Base-by-base conservation (phyloP, 805 yeast species). In the Yamadazyma sp. region DNA sequence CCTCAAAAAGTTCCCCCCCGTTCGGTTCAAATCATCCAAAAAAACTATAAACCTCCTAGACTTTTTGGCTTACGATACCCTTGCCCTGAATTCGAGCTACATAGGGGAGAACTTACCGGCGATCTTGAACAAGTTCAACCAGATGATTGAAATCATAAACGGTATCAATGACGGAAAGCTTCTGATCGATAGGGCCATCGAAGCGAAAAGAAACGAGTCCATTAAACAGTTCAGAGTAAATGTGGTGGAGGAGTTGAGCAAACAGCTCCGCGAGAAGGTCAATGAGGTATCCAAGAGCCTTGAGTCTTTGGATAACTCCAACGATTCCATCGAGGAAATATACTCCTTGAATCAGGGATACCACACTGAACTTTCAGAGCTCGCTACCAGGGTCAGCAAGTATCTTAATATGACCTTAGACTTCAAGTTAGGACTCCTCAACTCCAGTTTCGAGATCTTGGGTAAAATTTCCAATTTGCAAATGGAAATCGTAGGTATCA, bases 121-220 rank as follows among this genome's bases (percentile, higher is more conserved):
- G 8, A 46, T 67, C 1, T 47, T 64, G 7, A 43, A 43, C 8
- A 52, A 48, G 28, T 66, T 65, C 44, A 56, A 61, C n/a, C 40
- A 44, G 2, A 52, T 73, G 44, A 58, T 64, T 23, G 40, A 52
- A 2, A 49, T 49, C 1, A 57, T 79, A 1, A 68, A 64, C 20
- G 39, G 38, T 1, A 71, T 71, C 9, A 64, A 67, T 23, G 55
- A 46, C 6, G 65, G 66, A 4, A 65, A 67, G 32, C 37, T 61
- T 2, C 40, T 33, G 0, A 58, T 79, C 5, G 72, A 71, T 14
- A 50, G 52, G 22, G 62, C 60, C 9, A 68, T 77, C 22, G 77
- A 74, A 39, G 11, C 39, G 2, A 59, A 70, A 27, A 59, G 75
- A 23, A 52, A 62, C 9, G 70, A 69, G 19, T 67, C 75, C 1